Conservation (phyloP, 495 filamentous ascomycete genomes). For the Neurospora sp. region DNA sequence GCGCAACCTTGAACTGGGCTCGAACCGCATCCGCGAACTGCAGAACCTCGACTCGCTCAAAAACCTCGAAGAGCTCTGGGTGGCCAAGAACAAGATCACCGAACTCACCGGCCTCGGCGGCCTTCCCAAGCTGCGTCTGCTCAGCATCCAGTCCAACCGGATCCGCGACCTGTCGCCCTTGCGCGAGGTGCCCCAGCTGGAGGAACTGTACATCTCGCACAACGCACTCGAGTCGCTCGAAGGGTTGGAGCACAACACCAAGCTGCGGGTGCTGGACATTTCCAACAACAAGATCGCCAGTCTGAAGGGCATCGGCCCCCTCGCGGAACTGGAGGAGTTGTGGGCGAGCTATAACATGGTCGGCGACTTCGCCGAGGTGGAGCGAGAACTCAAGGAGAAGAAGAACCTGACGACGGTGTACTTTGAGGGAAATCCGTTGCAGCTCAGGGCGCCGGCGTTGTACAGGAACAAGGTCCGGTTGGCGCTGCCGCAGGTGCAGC, state of each 20-base stretch:
- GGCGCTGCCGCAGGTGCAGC: slow-evolving; percentile 72
- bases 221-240: slow-evolving; percentile 74
- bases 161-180: slow-evolving; percentile 73
- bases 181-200: slow-evolving; percentile 59
- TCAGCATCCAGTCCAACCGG: slow-evolving; percentile 96
- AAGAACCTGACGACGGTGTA: slow-evolving; percentile 82
- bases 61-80: slow-evolving; percentile 78
- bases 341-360: slow-evolving; percentile 92
- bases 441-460: slow-evolving; percentile 57
- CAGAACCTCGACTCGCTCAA: slow-evolving; percentile 71
- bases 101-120: slow-evolving; percentile 62
- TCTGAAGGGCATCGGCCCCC: slow-evolving; percentile 56
- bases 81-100: slow-evolving; percentile 96
- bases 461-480: slow-evolving; percentile 91
- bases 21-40: slow-evolving; percentile 84
- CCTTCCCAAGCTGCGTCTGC: slow-evolving; percentile 70
- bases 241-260: slow-evolving; percentile 59
- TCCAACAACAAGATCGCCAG: slow-evolving; percentile 78
- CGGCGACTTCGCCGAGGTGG: slow-evolving; percentile 69
- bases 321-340: slow-evolving; percentile 71
- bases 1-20: slow-evolving; percentile 78
- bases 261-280: slow-evolving; percentile 74
- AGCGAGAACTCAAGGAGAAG: slow-evolving; percentile 67
- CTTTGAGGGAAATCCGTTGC: slow-evolving; percentile 91
- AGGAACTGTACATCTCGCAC: slow-evolving; percentile 97